Base-by-base conservation (phyloP, 495 filamentous ascomycete genomes). In the Geopyxis carbonaria region DNA sequence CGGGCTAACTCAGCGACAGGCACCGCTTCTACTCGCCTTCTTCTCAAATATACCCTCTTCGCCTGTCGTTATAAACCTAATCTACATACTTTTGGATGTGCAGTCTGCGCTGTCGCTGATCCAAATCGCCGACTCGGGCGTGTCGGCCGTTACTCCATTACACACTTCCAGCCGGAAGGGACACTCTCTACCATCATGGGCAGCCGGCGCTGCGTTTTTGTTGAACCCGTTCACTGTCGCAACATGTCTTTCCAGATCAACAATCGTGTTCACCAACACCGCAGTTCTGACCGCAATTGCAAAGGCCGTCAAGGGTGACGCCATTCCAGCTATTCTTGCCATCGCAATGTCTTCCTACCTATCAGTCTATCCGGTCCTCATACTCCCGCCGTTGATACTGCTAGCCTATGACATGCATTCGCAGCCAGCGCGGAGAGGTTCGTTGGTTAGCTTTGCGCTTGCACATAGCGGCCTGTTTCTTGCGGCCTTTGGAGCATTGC, bases 141-240 rank as follows among this genome's bases (percentile, higher is more conserved):
- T 83, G 55, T 72, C 86, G 10, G 68, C 71, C 13, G 65, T 68
- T 18, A 77, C 80, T 11, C 72, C 69, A 19, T 65, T 79, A 2
- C 91, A 80, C 53, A 75, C 69, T 10, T 91, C 87, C 0, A 68
- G 75, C 19, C 71, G 89, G 45, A 81, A 77, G 43, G 72, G 79
- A 22, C 75, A 77, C 46, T 68, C 66, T 56, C 91, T 80, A 76
- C 78, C 75, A 39, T 75, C 76, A 18, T 64, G 76, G 40, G 70
- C 76, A 2, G 67, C 94, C 38, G 87, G 75, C 21, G 85, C 89
- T 33, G 72, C 75, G 76, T 93, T 82, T 50, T 68, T 97, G 7
- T 86, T 97, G 61, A 94, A 91, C 59, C 89, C 89, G 2, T 91
- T 93, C 56, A 93, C 87, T 1, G 74, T 95, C 45, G 76, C 83